A percentile compares a stretch with the other conserved stretches of the same genome.
Conservation (phyloP, 2,329 filamentous ascomycete genomes). For the Phaeosphaeriaceae sp. region DNA sequence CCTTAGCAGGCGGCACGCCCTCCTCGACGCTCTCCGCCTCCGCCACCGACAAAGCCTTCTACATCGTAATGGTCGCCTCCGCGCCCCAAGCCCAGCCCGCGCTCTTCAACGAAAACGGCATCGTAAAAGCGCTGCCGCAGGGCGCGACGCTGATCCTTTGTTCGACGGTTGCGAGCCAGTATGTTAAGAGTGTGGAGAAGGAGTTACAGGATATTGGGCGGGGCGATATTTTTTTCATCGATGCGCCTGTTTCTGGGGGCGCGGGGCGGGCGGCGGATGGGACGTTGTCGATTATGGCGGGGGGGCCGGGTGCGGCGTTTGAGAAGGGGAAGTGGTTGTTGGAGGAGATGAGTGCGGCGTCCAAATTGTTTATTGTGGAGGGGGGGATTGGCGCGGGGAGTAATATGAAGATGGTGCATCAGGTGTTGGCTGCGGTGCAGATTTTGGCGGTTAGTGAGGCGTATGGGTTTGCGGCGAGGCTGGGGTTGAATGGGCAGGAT, state of each 20-base stretch:
- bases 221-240: conserved; percentile 70
- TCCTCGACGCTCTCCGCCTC: conserved; percentile 67
- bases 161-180: conserved; percentile 73
- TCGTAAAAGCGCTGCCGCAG: conserved; percentile 58
- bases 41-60: conserved; percentile 64
- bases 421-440: conserved; percentile 65
- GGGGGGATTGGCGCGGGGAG: conserved; percentile 61
- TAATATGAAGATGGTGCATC: conserved; percentile 65
- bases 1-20: conserved; percentile 65
- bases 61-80: conserved; percentile 79
- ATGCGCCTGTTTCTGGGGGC: conserved; percentile 76
- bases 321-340: conserved; percentile 65
- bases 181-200: conserved; percentile 65
- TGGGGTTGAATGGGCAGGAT: conserved; percentile 59
- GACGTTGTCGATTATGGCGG: conserved; percentile 77
- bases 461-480: conserved; percentile 61
- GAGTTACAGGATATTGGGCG: conserved; percentile 63
- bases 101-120: conserved; percentile 65
- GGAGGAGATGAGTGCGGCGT: conserved; percentile 65
- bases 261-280: conserved; percentile 71
- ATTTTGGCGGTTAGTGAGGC: conserved; percentile 63
- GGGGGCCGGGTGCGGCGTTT: conserved; percentile 63
- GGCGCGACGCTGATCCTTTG: conserved; percentile 69
- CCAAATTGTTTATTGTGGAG: conserved; percentile 64
- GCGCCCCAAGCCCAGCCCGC: conserved; percentile 71